These are phyloP conservation scores for Hypoxylon lenormandii DNA, from an alignment of 495 filamentous ascomycete species.

Conservation along the genomic window DNA sequence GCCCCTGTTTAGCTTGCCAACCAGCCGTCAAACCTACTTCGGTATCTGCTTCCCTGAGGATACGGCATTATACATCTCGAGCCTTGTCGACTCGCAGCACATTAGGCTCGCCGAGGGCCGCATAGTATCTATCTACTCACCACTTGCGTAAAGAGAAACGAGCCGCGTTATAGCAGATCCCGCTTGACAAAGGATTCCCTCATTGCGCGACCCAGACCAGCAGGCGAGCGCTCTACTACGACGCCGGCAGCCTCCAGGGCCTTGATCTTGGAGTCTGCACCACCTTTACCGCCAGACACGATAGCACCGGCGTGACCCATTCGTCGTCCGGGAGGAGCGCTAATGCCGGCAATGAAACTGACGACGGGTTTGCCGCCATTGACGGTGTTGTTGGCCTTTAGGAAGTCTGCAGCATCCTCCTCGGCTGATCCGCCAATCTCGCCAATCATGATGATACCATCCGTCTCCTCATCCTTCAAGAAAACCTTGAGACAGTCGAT, in stretches of 20 bases:
- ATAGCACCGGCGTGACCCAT: constrained; percentile 99
- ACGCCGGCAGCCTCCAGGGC: constrained; percentile 94
- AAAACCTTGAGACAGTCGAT: constrained; percentile 99
- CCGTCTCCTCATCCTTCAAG: constrained; percentile 93
- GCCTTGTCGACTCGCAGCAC: neutral
- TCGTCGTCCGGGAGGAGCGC: constrained; percentile 90
- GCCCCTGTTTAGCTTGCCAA: constrained; percentile 23
- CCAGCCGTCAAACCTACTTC: constrained; percentile 7
- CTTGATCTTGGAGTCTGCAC: constrained; percentile 95
- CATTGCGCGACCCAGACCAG: constrained; percentile 87
- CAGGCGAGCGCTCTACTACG: constrained; percentile 94
- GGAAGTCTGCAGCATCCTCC: constrained; percentile 96
- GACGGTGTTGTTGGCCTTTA: constrained; percentile 86
- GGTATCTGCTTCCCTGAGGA: constrained; percentile 8
- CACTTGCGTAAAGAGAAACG: constrained; percentile 3
- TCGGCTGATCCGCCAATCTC: constrained; percentile 98
- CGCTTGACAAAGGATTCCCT: constrained; percentile 94
- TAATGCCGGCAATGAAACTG: constrained; percentile 98
- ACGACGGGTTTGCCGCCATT: constrained; percentile 91
- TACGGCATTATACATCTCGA: constrained; percentile 12
- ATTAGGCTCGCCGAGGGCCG: constrained; percentile 12
- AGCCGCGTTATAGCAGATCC: constrained; percentile 83
- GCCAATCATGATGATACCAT: constrained; percentile 99
- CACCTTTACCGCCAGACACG: constrained; percentile 95
- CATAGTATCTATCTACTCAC: constrained; percentile 18